Conservation (phyloP, 2,329 filamentous ascomycete species). For the Lecanicillium sp. region DNA sequence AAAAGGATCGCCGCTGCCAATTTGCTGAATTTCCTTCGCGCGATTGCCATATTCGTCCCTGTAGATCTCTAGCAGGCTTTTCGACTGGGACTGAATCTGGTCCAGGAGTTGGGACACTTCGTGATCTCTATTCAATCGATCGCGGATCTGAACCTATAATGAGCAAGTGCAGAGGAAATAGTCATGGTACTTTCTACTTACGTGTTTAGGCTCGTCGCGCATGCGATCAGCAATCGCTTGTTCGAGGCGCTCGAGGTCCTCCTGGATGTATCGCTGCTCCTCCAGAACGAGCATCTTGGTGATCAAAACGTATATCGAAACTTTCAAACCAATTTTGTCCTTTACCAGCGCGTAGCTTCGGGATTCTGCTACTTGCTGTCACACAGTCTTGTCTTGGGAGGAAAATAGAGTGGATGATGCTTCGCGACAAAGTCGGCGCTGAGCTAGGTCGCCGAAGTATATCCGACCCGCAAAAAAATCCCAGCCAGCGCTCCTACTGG, state of each 20-base stretch:
- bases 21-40: constrained; percentile 73
- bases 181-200: constrained; percentile 37
- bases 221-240: constrained; percentile 88
- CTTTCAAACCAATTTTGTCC: too few relatives aligned
- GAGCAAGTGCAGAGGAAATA: constrained; percentile 19
- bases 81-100: constrained; percentile 81
- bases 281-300: constrained; percentile 74
- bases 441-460: constrained; percentile 23
- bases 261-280: constrained; percentile 88
- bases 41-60: constrained; percentile 67
- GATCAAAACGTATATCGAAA: constrained; percentile 4
- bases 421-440: constrained; percentile 10
- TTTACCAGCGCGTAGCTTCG: too few relatives aligned
- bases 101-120: constrained; percentile 81
- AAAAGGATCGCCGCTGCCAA: constrained; percentile 80
- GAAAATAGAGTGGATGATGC: background rate
- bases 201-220: constrained; percentile 80
- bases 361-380: too few relatives aligned
- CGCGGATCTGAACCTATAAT: constrained; percentile 60
- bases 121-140: constrained; percentile 85
- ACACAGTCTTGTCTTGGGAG: too few relatives aligned
- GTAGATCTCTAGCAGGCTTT: constrained; percentile 76
- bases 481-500: background rate
- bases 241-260: constrained; percentile 94
- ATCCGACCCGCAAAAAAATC: constrained; percentile 22